Percentiles rank a stretch among this genome's conserved stretches.
Conservation (phyloP, 768 basidiomycete genomes). For the Rhodotorula sphaerocarpa region DNA sequence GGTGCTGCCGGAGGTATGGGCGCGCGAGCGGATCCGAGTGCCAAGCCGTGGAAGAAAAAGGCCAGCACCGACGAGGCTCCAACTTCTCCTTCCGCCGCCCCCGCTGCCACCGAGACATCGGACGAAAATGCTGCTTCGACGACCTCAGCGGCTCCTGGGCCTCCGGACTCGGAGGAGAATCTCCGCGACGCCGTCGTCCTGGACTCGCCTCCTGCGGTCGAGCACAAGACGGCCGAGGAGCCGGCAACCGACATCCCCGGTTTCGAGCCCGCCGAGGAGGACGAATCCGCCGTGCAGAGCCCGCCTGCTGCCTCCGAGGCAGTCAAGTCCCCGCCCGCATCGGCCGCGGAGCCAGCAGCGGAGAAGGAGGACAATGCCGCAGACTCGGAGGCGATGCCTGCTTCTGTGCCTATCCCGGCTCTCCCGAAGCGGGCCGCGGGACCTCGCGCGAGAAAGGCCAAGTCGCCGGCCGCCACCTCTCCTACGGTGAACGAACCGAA, state of each 20-base stretch:
- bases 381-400: too few relatives aligned
- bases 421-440: constrained; percentile 25
- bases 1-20: constrained; percentile 41
- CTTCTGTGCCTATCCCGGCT: constrained; percentile 57
- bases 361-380: constrained; percentile 43
- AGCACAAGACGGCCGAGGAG: constrained; percentile 2
- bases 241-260: constrained; percentile 9
- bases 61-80: constrained; percentile 36
- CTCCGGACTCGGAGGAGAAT: constrained; percentile 13
- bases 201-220: constrained; percentile 7
- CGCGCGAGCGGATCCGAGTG: constrained; percentile 54
- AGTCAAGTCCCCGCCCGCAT: not conserved
- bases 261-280: constrained; percentile 25
- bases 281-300: not conserved
- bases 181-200: constrained; percentile 1
- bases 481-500: not conserved
- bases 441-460: constrained; percentile 4
- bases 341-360: not conserved
- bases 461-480: not conserved
- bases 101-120: constrained; percentile 53
- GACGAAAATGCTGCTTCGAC: too few relatives aligned
- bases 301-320: not conserved
- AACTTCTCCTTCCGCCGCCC: too few relatives aligned
- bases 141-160: too few relatives aligned
- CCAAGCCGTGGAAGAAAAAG: constrained; percentile 52